phyloP scores from a whole-genome alignment of 2,329 filamentous ascomycete species.

The Scedosporium minutisporum region DNA sequence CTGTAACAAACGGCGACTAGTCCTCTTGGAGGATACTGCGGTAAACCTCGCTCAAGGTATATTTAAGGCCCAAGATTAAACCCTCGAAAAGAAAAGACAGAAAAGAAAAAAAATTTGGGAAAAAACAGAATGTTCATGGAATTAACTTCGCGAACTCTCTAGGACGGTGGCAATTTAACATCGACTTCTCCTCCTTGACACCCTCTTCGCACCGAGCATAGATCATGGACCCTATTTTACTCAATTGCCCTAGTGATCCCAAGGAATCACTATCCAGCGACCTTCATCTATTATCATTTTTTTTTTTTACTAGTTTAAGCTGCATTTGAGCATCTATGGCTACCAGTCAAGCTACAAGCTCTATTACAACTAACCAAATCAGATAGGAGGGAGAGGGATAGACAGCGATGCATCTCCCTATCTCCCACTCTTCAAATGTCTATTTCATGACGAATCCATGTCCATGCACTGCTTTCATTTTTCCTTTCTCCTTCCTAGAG shows the following conservation, averaged over 20 bases:
- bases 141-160: background rate
- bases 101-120: too few species aligned
- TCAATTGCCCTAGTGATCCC: too few species aligned
- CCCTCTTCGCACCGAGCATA: background rate
- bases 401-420: background rate
- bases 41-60: constrained; percentile 81
- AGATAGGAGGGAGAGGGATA: too few species aligned
- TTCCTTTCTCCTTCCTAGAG: background rate
- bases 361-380: too few species aligned
- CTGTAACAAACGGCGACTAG: constrained; percentile 84
- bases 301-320: too few species aligned
- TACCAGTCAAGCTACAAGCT: too few species aligned
- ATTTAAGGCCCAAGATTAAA: background rate
- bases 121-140: too few species aligned
- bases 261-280: too few species aligned
- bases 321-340: too few species aligned
- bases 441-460: background rate
- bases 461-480: background rate
- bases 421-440: background rate
- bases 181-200: background rate
- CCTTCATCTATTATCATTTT: too few species aligned
- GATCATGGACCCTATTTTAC: too few species aligned
- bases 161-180: constrained; percentile 10
- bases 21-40: constrained; percentile 84
- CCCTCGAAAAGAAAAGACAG: background rate